These are phyloP conservation scores for Ambrosia trifida DNA, from an alignment of 129 eudicot species.

Conservation along the genomic window DNA sequence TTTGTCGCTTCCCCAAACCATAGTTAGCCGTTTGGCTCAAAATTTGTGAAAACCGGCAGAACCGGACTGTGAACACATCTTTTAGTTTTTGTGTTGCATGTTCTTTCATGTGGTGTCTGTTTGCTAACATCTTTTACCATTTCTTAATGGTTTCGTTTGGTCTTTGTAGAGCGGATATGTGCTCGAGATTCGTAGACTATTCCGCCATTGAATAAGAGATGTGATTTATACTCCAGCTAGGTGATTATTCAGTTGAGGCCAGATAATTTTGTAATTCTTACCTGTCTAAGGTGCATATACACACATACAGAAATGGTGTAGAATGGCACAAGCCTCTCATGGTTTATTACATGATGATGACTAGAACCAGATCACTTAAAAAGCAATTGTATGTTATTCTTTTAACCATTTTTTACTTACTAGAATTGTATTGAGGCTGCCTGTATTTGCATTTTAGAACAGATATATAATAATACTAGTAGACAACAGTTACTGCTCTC, in stretches of 20 bases:
- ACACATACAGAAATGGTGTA: constrained; percentile 32
- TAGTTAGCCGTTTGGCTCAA: too few species aligned
- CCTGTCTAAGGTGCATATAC: constrained; percentile 33
- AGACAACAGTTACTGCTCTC: constrained; percentile 4
- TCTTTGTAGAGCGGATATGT: constrained; percentile 69
- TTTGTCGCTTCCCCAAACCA: too few species aligned
- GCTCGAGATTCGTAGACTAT: constrained; percentile 50
- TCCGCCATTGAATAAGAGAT: constrained; percentile 13
- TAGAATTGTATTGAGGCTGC: constrained; percentile 33
- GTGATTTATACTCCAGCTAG: background rate
- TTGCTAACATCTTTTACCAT: constrained; percentile 3
- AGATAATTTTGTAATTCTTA: constrained; percentile 19
- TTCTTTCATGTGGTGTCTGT: background rate
- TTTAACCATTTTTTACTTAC: constrained; percentile 37
- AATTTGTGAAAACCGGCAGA: too few species aligned
- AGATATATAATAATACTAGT: constrained; percentile 13
- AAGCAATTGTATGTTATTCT: constrained; percentile 38
- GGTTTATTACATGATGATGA: constrained; percentile 28
- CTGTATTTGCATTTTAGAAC: constrained; percentile 24
- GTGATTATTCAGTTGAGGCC: constrained; percentile 25
- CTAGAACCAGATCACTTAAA: constrained; percentile 30
- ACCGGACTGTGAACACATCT: background rate
- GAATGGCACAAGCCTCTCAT: constrained; percentile 27
- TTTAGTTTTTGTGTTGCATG: background rate
- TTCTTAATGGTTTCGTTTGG: constrained; percentile 5